A percentile compares a stretch with the other conserved stretches of the same genome.
These are phyloP conservation scores for Corchorus olitorius DNA, from an alignment of 345 rosid genomes.

Conservation along the genomic window DNA sequence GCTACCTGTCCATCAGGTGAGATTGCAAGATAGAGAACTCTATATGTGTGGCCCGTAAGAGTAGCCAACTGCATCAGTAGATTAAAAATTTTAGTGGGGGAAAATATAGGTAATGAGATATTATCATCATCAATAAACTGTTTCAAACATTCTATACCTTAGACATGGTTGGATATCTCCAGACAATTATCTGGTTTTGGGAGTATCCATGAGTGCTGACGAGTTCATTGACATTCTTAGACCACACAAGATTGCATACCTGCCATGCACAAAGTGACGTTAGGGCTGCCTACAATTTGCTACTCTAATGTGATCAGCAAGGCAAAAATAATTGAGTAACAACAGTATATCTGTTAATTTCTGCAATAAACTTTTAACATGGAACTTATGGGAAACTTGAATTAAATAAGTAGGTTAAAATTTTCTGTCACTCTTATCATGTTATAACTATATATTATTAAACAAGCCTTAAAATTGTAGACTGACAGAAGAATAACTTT, in stretches of 20 bases:
- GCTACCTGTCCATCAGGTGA: slow-evolving; percentile 99
- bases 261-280: slow-evolving; percentile 26
- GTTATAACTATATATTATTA: not conserved
- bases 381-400: not conserved
- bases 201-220: slow-evolving; percentile 99
- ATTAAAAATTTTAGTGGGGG: slow-evolving; percentile 13
- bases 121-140: not conserved
- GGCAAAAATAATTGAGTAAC: not conserved
- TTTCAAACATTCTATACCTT: slow-evolving; percentile 51
- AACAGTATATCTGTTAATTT: not conserved
- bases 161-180: slow-evolving; percentile 99
- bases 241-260: slow-evolving; percentile 99
- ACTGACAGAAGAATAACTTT: not conserved
- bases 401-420: not conserved
- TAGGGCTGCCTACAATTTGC: not conserved
- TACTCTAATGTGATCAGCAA: not conserved
- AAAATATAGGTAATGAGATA: not conserved
- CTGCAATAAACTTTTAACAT: too few species aligned
- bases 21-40: slow-evolving; percentile 98
- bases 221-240: slow-evolving; percentile 96
- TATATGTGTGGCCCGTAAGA: slow-evolving; percentile 88
- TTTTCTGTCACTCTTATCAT: not conserved
- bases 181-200: slow-evolving; percentile 94
- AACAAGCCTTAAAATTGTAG: not conserved
- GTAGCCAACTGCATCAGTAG: slow-evolving; percentile 75